Base-by-base conservation (phyloP, 129 eudicot species). In the Sambucus nigra region DNA sequence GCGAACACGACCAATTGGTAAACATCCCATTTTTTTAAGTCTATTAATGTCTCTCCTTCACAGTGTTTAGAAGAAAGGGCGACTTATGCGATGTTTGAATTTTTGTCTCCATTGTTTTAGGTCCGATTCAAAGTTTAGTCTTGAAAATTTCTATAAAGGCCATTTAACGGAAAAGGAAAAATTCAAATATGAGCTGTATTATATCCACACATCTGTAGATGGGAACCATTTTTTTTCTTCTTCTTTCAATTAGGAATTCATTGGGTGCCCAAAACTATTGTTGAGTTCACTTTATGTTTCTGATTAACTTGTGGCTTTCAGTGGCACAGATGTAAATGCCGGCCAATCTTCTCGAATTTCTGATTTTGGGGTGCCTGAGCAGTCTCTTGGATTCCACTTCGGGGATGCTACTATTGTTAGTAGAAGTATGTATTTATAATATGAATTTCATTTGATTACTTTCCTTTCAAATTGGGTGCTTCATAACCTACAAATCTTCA, bases 351-450 rank as follows among this genome's bases (percentile, higher is more conserved):
- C 86, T 39, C 71, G 69, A 45, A 64, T 55, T 60, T 61, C 84
- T 42, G 78, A 78, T 42, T 53, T 69, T 57, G 80, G 62, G 68
- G 73, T 60, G 19, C 64, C 76, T 50, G 88, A 88, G 67, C 94
- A 84, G 47, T 70, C 87, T 57, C 77, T 70, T 51, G 94, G 72
- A 70, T 84, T 69, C 55, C 80, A 75, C 53, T 63, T 71, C 50
- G 89, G 73, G 53, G 92, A 79, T 72, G 53, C 79, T 55, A 40
- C 62, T 73, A 59, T 75, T 65, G 60, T 55, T 55, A 63, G 51
- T 51, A 66, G 59, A 60, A 65, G 74, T 75, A 67, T 54, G 79
- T 52, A 2, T 38, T 20, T 32, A 22, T 46, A 29, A 19, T 33
- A 25, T 1, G 44, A 25, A 25, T n/a, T 20, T 26, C 20, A 21